phyloP scores from a whole-genome alignment of 495 filamentous ascomycete species.

The Tricharina praecox region DNA sequence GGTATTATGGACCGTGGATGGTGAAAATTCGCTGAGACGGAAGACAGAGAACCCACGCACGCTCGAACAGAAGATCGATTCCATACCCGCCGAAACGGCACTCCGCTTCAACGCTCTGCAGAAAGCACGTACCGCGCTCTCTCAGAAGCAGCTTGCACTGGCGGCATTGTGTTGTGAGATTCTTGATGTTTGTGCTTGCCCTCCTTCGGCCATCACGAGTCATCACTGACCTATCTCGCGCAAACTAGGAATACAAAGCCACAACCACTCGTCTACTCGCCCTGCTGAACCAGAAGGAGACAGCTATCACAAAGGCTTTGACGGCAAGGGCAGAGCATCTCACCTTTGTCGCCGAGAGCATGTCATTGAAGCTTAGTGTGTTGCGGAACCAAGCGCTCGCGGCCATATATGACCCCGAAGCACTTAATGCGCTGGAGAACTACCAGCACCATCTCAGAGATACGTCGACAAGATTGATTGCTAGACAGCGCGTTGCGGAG shows the following conservation, averaged over 20 bases:
- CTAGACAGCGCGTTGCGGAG: slow-evolving; percentile 22
- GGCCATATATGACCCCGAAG: slow-evolving; percentile 23
- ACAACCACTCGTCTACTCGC: neutral
- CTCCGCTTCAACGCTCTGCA: slow-evolving; percentile 16
- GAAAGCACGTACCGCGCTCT: neutral
- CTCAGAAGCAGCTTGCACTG: neutral
- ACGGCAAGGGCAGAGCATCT: slow-evolving; percentile 17
- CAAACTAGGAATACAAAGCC: neutral
- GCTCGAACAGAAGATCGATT: slow-evolving; percentile 18
- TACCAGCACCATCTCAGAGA: slow-evolving; percentile 21
- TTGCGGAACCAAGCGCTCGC: slow-evolving; percentile 17
- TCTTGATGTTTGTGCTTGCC: neutral
- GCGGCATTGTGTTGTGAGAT: slow-evolving; percentile 4
- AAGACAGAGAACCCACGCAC: slow-evolving; percentile 7
- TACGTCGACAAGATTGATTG: slow-evolving; percentile 18
- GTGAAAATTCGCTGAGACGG: neutral
- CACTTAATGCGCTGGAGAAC: slow-evolving; percentile 21
- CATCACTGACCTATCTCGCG: neutral
- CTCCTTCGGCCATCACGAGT: neutral
- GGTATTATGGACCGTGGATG: neutral
- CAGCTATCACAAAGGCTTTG: slow-evolving; percentile 8
- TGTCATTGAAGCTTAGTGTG: slow-evolving; percentile 22
- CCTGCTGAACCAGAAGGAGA: neutral
- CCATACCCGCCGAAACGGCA: slow-evolving; percentile 21
- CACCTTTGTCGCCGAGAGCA: slow-evolving; percentile 15